Conservation (phyloP, 2,329 filamentous ascomycete genomes). For the Colletotrichum filicis region DNA sequence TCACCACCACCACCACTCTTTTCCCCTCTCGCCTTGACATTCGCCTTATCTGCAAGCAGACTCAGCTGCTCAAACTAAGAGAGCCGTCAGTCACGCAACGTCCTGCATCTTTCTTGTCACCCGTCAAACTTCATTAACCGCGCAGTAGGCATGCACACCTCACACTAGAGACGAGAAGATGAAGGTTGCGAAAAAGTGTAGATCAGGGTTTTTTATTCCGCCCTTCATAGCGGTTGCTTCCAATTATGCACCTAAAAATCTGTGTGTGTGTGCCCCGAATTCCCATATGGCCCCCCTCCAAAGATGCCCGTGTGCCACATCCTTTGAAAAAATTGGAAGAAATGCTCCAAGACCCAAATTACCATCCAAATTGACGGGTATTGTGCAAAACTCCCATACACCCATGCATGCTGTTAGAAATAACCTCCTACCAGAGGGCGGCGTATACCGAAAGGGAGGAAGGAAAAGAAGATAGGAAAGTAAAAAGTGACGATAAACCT, state of each 20-base stretch:
- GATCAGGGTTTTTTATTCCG: slow-evolving; percentile 2
- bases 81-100: neutral
- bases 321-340: neutral
- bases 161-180: neutral
- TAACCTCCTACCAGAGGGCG: slow-evolving; percentile 10
- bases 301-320: too few relatives aligned
- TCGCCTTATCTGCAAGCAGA: neutral
- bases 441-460: slow-evolving; percentile 16
- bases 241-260: slow-evolving; percentile 13
- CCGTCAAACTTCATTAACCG: neutral
- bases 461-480: neutral
- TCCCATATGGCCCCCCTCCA: too few relatives aligned
- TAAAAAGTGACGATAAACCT: slow-evolving; percentile 30
- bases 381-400: slow-evolving; percentile 17
- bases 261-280: neutral
- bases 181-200: neutral
- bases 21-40: neutral
- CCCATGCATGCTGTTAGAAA: slow-evolving; percentile 12
- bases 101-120: neutral
- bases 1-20: neutral
- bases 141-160: neutral
- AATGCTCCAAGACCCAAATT: neutral
- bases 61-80: neutral
- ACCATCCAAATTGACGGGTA: slow-evolving; percentile 22
- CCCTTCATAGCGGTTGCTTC: slow-evolving; percentile 5